Base-by-base conservation (phyloP, 225 moss, liverwort and hornwort species). In the Polytrichum commune region DNA sequence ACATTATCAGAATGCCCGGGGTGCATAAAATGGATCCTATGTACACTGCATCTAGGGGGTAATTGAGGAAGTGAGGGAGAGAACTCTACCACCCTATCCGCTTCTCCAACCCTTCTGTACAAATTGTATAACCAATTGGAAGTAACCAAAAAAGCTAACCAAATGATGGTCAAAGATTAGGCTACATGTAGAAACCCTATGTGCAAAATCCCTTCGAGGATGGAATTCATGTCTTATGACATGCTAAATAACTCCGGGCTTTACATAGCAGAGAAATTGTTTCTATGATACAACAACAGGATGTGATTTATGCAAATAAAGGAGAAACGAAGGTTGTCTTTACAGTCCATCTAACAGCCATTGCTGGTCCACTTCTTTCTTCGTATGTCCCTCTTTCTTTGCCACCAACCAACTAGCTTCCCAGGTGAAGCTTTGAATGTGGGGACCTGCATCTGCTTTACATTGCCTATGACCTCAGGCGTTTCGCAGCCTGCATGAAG, bases 401-500 rank as follows among this genome's bases (percentile, higher is more conserved):
- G 68, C 74, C 75, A 23, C 19, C 73, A 60, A 64, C 70, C 27
- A 29, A 8, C 56, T 19, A 33, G 46, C 38, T 72, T 62, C 62
- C 28, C 20, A 55, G 19, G 20, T 72, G 56, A 56, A 67, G 71
- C 68, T 68, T 61, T 71, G 62, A 72, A 60, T 55, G 27, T 25
- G 46, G 61, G 65, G 56, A 69, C 55, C 74, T 64, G 32, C 5
- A 4, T 53, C 33, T 66, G 60, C 28, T 70, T 65, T 26, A 69
- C 55, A 35, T 16, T 69, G 10, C 13, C 32, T 60, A 88, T 33
- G 85, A 67, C 74, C 86, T 81, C 18, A 78, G 85, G 35, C 89
- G 89, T 70, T 89, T 89, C 18, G 89, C 89, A 78, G 89, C 89
- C 70, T 89, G 83, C 79, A 79, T 74, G 28, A 89, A 89, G 38